Percentiles rank a stretch among this genome's conserved stretches.
Conservation (phyloP, 2,329 filamentous ascomycete species). For the Lasiodiplodia citricola region DNA sequence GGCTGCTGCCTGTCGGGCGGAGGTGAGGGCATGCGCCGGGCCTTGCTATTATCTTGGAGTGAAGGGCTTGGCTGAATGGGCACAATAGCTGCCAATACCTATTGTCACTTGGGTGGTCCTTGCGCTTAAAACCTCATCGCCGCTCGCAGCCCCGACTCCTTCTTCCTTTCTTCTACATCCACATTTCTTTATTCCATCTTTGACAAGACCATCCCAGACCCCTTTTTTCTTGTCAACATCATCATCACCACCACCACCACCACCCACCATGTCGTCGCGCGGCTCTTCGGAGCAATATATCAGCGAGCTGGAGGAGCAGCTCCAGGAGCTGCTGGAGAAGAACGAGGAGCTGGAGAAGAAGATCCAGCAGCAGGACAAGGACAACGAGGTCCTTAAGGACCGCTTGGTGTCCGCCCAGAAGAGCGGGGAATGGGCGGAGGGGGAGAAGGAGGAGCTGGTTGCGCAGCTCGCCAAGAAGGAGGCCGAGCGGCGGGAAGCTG, state of each 20-base stretch:
- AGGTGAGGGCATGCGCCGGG: neutral
- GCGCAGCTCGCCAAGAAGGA: too few relatives aligned
- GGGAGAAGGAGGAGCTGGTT: too few relatives aligned
- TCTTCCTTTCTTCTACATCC: neutral
- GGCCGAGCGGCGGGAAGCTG: too few relatives aligned
- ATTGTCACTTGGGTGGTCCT: too few relatives aligned
- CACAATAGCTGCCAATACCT: neutral
- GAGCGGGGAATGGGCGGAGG: too few relatives aligned
- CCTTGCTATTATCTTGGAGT: neutral
- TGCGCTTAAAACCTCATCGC: neutral
- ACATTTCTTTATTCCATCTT: neutral
- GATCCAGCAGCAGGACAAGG: neutral
- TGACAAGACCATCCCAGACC: neutral
- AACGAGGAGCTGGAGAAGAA: neutral
- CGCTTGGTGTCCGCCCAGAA: neutral
- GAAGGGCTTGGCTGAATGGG: neutral
- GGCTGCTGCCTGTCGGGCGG: neutral
- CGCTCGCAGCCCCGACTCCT: neutral
- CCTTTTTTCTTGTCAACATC: neutral
- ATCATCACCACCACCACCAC: neutral
- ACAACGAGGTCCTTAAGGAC: neutral
- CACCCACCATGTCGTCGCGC: neutral
- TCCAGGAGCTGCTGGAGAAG: neutral
- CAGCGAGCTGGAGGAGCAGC: neutral
- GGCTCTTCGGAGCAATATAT: too few relatives aligned